phyloP scores from a whole-genome alignment of 352 stramenopile species.

The Phytophthora uliginosa region DNA sequence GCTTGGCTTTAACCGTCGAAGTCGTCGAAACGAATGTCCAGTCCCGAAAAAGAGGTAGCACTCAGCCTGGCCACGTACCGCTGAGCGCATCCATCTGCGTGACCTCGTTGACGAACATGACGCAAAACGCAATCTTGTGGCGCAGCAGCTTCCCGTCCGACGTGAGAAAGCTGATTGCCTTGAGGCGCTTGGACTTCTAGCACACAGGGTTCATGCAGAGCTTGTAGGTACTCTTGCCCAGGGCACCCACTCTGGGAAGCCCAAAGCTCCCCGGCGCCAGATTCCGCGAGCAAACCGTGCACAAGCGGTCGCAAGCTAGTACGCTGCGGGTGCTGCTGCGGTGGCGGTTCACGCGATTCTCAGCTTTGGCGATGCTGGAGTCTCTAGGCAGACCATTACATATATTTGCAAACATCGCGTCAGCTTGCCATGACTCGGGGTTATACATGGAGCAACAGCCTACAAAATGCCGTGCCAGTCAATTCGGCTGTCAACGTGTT shows the following conservation, averaged over 20 bases:
- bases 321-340: slow-evolving; percentile 20
- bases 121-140: slow-evolving; percentile 50
- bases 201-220: slow-evolving; percentile 46
- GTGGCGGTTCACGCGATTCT: slow-evolving; percentile 22
- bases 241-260: slow-evolving; percentile 18
- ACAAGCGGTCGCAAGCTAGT: slow-evolving; percentile 16
- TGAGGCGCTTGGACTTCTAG: slow-evolving; percentile 37
- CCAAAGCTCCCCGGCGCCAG: slow-evolving; percentile 25
- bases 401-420: too few relatives aligned
- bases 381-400: too few relatives aligned
- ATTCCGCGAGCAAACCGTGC: slow-evolving; percentile 33
- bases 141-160: slow-evolving; percentile 35
- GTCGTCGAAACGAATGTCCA: slow-evolving; percentile 37
- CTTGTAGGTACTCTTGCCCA: slow-evolving; percentile 41
- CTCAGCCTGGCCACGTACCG: slow-evolving; percentile 34
- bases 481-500: too few relatives aligned
- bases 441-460: too few relatives aligned
- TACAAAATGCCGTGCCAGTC: too few relatives aligned
- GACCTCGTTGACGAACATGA: slow-evolving; percentile 47
- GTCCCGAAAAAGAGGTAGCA: slow-evolving; percentile 44
- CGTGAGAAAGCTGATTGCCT: slow-evolving; percentile 43
- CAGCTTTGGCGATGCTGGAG: slow-evolving; percentile 38
- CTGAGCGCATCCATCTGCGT: slow-evolving; percentile 43
- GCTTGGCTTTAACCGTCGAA: slow-evolving; percentile 4
- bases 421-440: too few relatives aligned